phyloP scores from a whole-genome alignment of 192 early-diverging fungal species.

The Coemansia aciculifera region DNA sequence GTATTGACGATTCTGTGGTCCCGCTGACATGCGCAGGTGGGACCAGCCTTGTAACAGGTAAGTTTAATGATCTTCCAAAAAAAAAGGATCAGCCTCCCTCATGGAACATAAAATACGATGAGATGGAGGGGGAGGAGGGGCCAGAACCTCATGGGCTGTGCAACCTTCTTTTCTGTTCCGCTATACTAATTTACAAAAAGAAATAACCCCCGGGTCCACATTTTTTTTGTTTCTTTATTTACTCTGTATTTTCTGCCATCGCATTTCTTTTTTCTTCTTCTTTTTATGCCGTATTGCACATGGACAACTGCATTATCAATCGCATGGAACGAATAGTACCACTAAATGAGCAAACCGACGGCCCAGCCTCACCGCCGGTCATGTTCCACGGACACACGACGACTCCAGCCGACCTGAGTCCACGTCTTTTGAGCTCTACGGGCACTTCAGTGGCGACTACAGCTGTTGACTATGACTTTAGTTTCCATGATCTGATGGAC shows the following conservation, averaged over 20 bases:
- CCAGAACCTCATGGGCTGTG: neutral
- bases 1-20: neutral
- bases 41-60: neutral
- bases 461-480: conserved; percentile 39
- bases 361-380: neutral
- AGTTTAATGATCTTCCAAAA: neutral
- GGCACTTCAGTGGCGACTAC: neutral
- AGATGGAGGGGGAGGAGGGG: neutral
- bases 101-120: too few species aligned
- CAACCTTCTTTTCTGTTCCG: neutral
- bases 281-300: conserved; percentile 27
- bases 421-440: neutral
- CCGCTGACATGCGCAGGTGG: neutral
- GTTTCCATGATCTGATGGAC: conserved; percentile 63
- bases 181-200: neutral
- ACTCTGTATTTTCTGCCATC: neutral
- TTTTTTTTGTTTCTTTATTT: neutral
- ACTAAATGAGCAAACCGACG: neutral
- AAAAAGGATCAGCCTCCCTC: neutral
- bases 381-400: neutral
- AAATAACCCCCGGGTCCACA: too few species aligned
- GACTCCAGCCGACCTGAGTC: neutral
- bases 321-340: conserved; percentile 29
- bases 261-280: conserved; percentile 1
- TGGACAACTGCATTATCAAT: conserved; percentile 27